Conservation (phyloP, 352 stramenopile species). For the Phytophthora fragariae region DNA sequence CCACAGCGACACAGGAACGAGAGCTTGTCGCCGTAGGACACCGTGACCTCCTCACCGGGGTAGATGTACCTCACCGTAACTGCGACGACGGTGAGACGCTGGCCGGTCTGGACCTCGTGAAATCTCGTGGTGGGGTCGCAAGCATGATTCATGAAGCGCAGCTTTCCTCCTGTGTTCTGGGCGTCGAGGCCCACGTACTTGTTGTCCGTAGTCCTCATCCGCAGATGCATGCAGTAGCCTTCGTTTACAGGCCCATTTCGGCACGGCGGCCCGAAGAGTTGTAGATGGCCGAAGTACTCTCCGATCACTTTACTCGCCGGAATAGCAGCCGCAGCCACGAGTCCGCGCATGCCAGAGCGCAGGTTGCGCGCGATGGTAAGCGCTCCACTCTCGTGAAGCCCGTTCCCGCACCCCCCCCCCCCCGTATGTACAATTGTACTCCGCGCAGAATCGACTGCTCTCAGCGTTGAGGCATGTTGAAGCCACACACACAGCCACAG, state of each 20-base stretch:
- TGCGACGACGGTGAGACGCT: neutral
- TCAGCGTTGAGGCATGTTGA: neutral
- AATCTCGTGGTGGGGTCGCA: neutral
- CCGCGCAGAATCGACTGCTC: neutral
- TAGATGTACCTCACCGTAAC: neutral
- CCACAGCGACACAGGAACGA: constrained; percentile 2
- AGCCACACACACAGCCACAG: neutral
- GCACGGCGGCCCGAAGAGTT: neutral
- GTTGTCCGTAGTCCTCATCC: neutral
- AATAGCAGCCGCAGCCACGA: neutral
- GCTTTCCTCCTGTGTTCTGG: neutral
- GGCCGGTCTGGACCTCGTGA: neutral
- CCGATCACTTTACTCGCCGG: neutral
- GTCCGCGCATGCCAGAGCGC: neutral
- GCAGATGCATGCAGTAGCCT: neutral
- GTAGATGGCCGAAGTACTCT: neutral
- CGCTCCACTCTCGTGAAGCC: neutral
- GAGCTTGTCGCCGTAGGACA: neutral
- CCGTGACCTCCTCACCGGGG: neutral
- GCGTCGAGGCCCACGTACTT: neutral
- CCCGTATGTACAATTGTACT: neutral
- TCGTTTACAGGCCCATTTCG: neutral
- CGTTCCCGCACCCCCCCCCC: neutral
- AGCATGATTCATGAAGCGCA: neutral
- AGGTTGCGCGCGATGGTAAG: neutral